Percentiles rank a stretch among this genome's conserved stretches.
phyloP scores from a whole-genome alignment of 2,329 filamentous ascomycete species.

The Microsporum canis region DNA sequence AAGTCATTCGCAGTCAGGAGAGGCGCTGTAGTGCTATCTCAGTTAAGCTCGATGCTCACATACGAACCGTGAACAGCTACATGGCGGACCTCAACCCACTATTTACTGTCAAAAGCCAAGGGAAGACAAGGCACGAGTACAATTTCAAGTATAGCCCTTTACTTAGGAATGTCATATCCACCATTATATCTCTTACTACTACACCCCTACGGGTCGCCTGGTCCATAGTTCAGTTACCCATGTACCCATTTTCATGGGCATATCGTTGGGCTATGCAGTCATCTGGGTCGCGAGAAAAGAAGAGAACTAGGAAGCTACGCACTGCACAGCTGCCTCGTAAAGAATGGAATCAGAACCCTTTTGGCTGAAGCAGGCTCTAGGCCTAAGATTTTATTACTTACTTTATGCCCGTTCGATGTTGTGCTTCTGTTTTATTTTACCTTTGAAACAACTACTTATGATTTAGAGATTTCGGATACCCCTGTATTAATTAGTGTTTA shows the following conservation, averaged over 20 bases:
- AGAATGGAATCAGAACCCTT: neutral
- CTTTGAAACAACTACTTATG: neutral
- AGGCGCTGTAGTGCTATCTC: constrained; percentile 70
- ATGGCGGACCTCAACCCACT: constrained; percentile 68
- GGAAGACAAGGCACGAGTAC: neutral
- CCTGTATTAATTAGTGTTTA: neutral
- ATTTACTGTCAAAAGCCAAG: constrained; percentile 37
- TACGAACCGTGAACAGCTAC: constrained; percentile 60
- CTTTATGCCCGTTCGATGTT: neutral
- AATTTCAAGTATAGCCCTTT: neutral
- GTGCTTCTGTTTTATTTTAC: neutral
- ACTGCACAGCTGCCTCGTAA: neutral
- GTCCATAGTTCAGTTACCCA: neutral
- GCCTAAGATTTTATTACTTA: neutral
- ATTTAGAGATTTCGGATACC: neutral
- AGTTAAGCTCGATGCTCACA: constrained; percentile 54
- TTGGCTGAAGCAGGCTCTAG: neutral
- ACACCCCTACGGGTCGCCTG: neutral
- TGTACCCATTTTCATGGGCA: neutral
- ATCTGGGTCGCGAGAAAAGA: neutral
- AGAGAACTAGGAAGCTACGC: neutral
- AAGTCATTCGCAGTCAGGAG: constrained; percentile 82
- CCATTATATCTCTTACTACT: neutral
- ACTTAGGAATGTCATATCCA: neutral
- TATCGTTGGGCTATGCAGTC: neutral